Evolutionary conservation across 2,329 filamentous ascomycete species (phyloP).

Genomic region (Fusarium tjaetaba): DNA sequence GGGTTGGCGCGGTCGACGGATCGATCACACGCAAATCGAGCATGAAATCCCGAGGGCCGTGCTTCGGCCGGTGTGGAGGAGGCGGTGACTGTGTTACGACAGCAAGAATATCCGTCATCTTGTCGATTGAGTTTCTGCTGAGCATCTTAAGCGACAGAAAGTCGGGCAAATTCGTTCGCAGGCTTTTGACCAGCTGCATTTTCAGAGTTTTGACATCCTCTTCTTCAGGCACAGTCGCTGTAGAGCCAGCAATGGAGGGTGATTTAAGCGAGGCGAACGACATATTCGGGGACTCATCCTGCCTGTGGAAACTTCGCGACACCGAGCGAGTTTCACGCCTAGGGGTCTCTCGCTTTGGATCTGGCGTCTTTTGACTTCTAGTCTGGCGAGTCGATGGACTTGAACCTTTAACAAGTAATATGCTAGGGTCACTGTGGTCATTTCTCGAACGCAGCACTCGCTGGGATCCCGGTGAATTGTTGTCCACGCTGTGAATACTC

Average conservation of each 20-base stretch:
- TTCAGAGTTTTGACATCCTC: constrained; percentile 53
- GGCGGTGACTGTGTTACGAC: constrained; percentile 63
- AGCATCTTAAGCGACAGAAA: constrained; percentile 63
- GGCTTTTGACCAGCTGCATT: constrained; percentile 56
- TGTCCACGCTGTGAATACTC: constrained; percentile 19
- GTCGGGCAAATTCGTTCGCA: constrained; percentile 62
- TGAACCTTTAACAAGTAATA: constrained; percentile 39
- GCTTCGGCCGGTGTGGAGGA: constrained; percentile 64
- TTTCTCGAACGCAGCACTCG: constrained; percentile 45
- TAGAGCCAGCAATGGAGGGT: constrained; percentile 44
- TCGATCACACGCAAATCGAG: constrained; percentile 52
- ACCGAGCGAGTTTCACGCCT: constrained; percentile 40
- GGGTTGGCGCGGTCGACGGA: constrained; percentile 60
- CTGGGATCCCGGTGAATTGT: constrained; percentile 34
- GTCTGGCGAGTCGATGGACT: constrained; percentile 35
- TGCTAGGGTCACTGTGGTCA: constrained; percentile 39
- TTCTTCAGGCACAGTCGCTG: constrained; percentile 35
- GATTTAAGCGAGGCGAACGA: constrained; percentile 37
- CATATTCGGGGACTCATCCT: constrained; percentile 35
- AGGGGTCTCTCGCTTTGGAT: constrained; percentile 34
- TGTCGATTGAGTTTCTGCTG: constrained; percentile 59
- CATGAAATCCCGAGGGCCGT: constrained; percentile 66
- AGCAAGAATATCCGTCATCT: constrained; percentile 63
- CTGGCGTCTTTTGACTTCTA: constrained; percentile 37
- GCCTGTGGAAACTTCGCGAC: constrained; percentile 31